These are phyloP conservation scores for Saccharum officinarum DNA, from an alignment of 176 grass and related monocot species.

Conservation along the genomic window DNA sequence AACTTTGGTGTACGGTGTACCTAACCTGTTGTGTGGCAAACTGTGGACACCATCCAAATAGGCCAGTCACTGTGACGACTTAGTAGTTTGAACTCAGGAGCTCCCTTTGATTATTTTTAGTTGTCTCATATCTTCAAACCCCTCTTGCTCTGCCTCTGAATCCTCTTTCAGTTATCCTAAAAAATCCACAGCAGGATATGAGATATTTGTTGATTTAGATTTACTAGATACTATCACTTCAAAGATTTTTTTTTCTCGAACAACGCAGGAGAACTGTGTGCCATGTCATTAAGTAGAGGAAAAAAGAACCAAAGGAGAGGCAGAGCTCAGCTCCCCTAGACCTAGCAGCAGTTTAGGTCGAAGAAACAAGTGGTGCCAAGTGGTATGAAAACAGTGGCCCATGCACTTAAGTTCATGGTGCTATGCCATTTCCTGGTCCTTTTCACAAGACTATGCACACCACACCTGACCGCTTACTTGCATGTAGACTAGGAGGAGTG, in stretches of 20 bases:
- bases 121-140: background rate
- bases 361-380: background rate
- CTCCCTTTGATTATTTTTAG: background rate
- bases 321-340: background rate
- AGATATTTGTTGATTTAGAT: background rate
- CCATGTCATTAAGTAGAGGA: no score
- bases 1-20: background rate
- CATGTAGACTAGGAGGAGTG: background rate
- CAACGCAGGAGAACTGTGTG: no score
- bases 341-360: background rate
- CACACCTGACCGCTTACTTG: background rate
- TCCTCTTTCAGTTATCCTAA: background rate
- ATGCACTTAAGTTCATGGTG: background rate
- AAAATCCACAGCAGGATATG: background rate
- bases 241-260: no score
- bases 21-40: background rate
- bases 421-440: background rate
- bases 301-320: no score
- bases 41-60: background rate
- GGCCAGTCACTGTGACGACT: background rate
- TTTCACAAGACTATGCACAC: background rate
- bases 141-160: background rate
- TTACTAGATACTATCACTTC: background rate
- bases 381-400: background rate
- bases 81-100: background rate